Evolutionary conservation across 2,329 filamentous ascomycete genomes (phyloP).

Genomic region (Colletotrichum plurivorum): DNA sequence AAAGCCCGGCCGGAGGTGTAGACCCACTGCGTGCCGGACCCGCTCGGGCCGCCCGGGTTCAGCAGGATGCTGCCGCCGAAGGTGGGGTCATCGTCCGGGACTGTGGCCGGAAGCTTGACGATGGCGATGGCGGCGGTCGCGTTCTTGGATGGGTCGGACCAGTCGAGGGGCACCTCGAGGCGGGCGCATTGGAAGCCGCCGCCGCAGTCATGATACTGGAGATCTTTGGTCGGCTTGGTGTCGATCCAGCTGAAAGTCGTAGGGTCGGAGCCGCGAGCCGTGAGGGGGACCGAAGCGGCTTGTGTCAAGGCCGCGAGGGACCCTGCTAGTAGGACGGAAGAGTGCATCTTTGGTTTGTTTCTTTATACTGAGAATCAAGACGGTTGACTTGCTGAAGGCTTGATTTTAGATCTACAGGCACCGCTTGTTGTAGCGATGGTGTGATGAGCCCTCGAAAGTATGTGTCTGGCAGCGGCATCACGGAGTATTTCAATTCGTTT

Average conservation of each 20-base stretch:
- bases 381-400: background rate
- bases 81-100: conserved; percentile 47
- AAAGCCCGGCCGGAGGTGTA: conserved; percentile 34
- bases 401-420: background rate
- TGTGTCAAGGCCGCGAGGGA: background rate
- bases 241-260: conserved; percentile 51
- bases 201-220: conserved; percentile 58
- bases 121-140: conserved; percentile 50
- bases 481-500: background rate
- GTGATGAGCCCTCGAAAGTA: background rate
- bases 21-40: conserved; percentile 47
- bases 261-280: background rate
- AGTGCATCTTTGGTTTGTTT: background rate
- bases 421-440: background rate
- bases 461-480: background rate
- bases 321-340: background rate
- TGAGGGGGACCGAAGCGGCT: background rate
- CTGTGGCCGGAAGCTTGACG: conserved; percentile 49
- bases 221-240: conserved; percentile 50
- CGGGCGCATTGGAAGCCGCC: conserved; percentile 55
- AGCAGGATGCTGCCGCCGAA: conserved; percentile 53
- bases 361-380: background rate
- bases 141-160: conserved; percentile 45
- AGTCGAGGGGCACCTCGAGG: conserved; percentile 60
- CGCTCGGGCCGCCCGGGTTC: conserved; percentile 57